Evolutionary conservation across 75 land plant genomes (phyloP).

Genomic region (Cunninghamia lanceolata): DNA sequence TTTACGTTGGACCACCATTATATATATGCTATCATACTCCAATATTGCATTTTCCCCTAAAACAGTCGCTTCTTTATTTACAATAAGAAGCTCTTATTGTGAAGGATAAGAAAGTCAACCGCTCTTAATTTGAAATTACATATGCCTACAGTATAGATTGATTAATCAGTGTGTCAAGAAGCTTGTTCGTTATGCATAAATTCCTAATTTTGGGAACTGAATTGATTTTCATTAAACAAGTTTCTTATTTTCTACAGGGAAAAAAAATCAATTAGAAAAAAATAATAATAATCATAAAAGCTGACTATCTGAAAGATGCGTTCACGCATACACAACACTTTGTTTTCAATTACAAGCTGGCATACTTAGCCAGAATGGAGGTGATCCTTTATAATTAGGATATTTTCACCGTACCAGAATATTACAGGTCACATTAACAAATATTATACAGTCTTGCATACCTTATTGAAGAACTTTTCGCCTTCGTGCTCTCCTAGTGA

Average conservation of each 20-base stretch:
- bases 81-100: background rate
- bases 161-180: background rate
- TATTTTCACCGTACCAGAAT: background rate
- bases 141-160: background rate
- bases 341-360: background rate
- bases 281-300: background rate
- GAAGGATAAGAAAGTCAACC: background rate
- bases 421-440: background rate
- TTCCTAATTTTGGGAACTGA: background rate
- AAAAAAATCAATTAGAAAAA: background rate
- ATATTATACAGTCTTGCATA: background rate
- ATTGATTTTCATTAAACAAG: background rate
- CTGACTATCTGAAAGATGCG: background rate
- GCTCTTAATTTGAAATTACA: background rate
- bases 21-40: background rate
- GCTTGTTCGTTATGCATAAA: background rate
- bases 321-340: background rate
- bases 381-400: background rate
- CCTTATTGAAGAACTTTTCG: background rate
- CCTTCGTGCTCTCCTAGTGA: background rate
- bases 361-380: background rate
- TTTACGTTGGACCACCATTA: background rate
- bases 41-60: background rate
- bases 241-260: background rate
- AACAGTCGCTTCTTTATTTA: background rate